Evolutionary conservation across 257 asterid species (phyloP), one percentile per base, ranked within the genome.

Genomic region (Eustoma russellianum): DNA sequence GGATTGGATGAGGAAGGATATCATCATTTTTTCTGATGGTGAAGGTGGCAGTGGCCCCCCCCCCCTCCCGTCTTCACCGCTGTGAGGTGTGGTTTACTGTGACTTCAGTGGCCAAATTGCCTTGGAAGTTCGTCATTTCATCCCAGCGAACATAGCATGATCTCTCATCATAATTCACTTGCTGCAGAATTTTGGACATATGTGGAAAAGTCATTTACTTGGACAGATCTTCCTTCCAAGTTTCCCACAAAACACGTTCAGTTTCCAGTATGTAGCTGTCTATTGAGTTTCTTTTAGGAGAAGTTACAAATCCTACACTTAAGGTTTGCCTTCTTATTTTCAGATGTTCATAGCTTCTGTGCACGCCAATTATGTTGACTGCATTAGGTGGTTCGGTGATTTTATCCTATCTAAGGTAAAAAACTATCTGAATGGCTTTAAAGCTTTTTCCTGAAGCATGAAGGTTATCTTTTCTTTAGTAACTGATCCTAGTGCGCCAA

Each of bases 171-270:
- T 7, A 38, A 38, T 7, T 38, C 43, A 45, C 48, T 56, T 65
- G 57, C 57, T 72, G 74, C 91, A 92, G 97, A 92, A 61, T 92
- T 92, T 71, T 92, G 97, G 98, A 73, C 97, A 33, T 83, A 88
- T 19, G 95, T 92, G 50, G 98, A 92, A 81, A 78, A 85, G 73
- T 92, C 97, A 30, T 92, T 88, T 83, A 92, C 97, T 24, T 92
- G 99, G 99, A 83, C 90, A 2, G 97, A 88, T 69, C 83, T 80
- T 69, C 95, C 99, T 62, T 92, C 99, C 71, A 85, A 88, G 72
- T 92, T 92, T 63, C 99, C 99, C 0, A 88, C 99, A 17, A 92
- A 92, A 88, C 80, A 88, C 52, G 97, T 92, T 52, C 95, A 92
- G 64, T 85, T 92, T 71, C 99, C 99, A 9, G 97, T 92, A 47